Base-by-base conservation (phyloP, 192 early-diverging fungal genomes). In the Tieghemiomyces parasiticus region DNA sequence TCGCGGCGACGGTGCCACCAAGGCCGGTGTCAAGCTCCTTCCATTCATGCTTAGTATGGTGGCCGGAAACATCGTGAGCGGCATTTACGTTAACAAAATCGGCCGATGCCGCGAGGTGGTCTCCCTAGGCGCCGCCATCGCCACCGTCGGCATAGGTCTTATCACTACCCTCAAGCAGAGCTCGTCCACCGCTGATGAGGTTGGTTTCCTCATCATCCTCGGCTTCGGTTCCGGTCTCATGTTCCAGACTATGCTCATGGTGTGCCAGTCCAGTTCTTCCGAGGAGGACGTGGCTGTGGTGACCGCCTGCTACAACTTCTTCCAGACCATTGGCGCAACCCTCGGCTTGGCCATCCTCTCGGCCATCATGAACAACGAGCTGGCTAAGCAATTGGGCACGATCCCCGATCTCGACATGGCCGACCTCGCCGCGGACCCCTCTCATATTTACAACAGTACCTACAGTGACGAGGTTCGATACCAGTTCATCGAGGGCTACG, bases 1-100 rank as follows among this genome's bases (percentile, higher is more conserved):
- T 42, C 79, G 78, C 62, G 62, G 68, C 24, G 74, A 73, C 13
- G 61, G 71, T 44, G 66, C 78, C 3, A 85, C 76, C 0, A 46
- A 60, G 16, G 72, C 81, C 28, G 85, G 85, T 30, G 63, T 85
- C 16, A 76, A 79, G 60, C 71, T 83, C 6, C 63, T 87, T n/a
- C 85, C 83, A 0, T 82, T 78, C 46, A 75, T 84, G 63, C 59
- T 70, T 47, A 70, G 73, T 38, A 67, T 83, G 0, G 74, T 80
- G 45, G 45, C 75, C 19, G 74, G 76, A 3, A 78, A 81, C 8
- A 69, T 82, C 3, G 73, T 68, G 0, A 73, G 76, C 0, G 78
- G 79, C 34, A 66, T 76, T 49, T 65, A 75, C 62, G 63, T 84
- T 51, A 67, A 71, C 38, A 78, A 76, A 44, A 66, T 68, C 19